phyloP scores from a whole-genome alignment of 805 yeast species.

The Metschnikowia proteae region DNA sequence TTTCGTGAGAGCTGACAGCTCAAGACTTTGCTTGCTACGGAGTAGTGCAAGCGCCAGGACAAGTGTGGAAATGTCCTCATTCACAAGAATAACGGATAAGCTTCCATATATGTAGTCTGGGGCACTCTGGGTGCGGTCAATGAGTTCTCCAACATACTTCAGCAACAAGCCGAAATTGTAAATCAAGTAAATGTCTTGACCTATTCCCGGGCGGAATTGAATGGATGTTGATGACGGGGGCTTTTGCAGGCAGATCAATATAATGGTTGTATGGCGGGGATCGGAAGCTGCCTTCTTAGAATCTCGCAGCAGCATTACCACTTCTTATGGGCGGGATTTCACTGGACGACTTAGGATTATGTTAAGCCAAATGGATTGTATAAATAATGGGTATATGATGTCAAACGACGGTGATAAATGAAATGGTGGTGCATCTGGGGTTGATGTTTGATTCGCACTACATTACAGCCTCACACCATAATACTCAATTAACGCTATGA shows the following conservation, averaged over 20 bases:
- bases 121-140: background rate
- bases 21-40: background rate
- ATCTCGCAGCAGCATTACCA: background rate
- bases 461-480: background rate
- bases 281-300: too few relatives aligned
- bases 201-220: conserved; percentile 6
- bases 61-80: conserved; percentile 8
- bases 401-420: too few relatives aligned
- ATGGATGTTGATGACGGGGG: conserved; percentile 5
- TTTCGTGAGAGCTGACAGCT: background rate
- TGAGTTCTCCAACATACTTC: conserved; percentile 8
- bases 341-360: too few relatives aligned
- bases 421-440: too few relatives aligned
- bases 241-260: conserved; percentile 13
- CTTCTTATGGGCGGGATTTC: background rate
- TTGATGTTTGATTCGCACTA: too few relatives aligned
- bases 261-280: background rate
- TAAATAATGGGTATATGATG: too few relatives aligned
- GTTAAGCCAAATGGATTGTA: too few relatives aligned
- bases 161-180: conserved; percentile 7
- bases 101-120: background rate
- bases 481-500: too few relatives aligned
- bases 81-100: conserved; percentile 10
- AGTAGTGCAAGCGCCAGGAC: conserved; percentile 9
- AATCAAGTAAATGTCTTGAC: conserved; percentile 14